Evolutionary conservation across 2,329 filamentous ascomycete species (phyloP).

Genomic region (Clonostachys solani): DNA sequence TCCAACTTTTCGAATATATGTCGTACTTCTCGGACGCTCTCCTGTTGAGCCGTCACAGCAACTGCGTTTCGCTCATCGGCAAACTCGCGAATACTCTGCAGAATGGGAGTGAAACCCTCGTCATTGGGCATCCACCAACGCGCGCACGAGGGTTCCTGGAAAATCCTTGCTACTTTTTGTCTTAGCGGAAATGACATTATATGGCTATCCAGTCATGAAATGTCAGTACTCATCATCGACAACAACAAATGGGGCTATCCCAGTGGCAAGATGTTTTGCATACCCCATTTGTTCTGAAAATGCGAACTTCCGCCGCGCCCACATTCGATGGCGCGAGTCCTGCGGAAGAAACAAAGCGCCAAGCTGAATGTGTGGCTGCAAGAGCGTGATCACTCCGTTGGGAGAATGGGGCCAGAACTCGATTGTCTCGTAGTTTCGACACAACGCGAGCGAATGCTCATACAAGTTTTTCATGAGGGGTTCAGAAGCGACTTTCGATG

Average conservation of each 20-base stretch:
- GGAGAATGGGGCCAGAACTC: slow-evolving; percentile 67
- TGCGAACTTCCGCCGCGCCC: slow-evolving; percentile 77
- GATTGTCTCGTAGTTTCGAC: slow-evolving; percentile 76
- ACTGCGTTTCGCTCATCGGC: slow-evolving; percentile 70
- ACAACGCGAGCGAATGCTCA: slow-evolving; percentile 63
- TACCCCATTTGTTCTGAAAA: slow-evolving; percentile 76
- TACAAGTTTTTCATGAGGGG: slow-evolving; percentile 49
- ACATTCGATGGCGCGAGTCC: slow-evolving; percentile 68
- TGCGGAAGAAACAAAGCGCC: slow-evolving; percentile 75
- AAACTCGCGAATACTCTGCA: slow-evolving; percentile 75
- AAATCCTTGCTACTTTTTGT: slow-evolving; percentile 54
- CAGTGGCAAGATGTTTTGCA: slow-evolving; percentile 18
- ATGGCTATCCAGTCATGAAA: not conserved
- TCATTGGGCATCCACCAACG: slow-evolving; percentile 90
- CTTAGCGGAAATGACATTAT: not conserved
- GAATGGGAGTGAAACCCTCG: slow-evolving; percentile 67
- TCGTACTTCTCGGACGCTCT: slow-evolving; percentile 71
- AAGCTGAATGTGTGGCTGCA: slow-evolving; percentile 74
- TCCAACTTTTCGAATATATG: slow-evolving; percentile 64
- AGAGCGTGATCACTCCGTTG: slow-evolving; percentile 64
- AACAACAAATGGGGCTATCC: slow-evolving; percentile 6
- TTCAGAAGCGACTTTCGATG: slow-evolving; percentile 50
- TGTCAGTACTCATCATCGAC: not conserved
- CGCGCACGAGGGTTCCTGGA: slow-evolving; percentile 65
- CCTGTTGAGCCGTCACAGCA: slow-evolving; percentile 50